Base-by-base conservation (phyloP, 305 asterid species). In the Caryopteris hybrid region DNA sequence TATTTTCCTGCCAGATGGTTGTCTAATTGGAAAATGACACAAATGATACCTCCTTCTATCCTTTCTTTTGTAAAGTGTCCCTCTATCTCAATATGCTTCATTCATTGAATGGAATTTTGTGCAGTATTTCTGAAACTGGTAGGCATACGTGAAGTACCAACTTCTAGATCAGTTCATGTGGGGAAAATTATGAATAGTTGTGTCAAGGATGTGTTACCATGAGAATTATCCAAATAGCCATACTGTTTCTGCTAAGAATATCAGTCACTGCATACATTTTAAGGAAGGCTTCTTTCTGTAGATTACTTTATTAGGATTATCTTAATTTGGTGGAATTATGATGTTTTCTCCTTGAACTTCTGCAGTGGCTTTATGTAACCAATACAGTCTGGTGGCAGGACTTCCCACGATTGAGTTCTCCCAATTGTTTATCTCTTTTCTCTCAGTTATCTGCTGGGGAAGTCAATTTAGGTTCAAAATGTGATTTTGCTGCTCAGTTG, bases 311-410 rank as follows among this genome's bases (percentile, higher is more conserved):
- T 55, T 1, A 29, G 23, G 45, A 25, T 25, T 47, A 34, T 65
- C 47, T 72, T 34, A 25, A 33, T 36, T 33, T 27, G 18, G 51
- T n/a, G 25, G 61, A 73, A 55, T 18, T 12, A 27, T 68, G 66
- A 54, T 38, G 55, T 62, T 79, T 55, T 47, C 25, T 65, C n/a
- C 34, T 64, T 79, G 62, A 63, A 58, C 56, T 67, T 79, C 64
- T 80, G 80, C 96, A 91, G 96, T 91, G 98, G 98, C 84, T 68
- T 71, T 68, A 70, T 56, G 86, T 89, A 63, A 83, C 92, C 20
- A 91, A 91, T 75, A 84, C 98, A 70, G 88, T 91, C 38, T 91
- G 98, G 98, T 91, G 96, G 96, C 98, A 91, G 78, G 98, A 89
- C 74, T 91, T 91, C 69, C 94, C 96, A 41, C 86, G 79, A 61